Evolutionary conservation across 768 basidiomycete species (phyloP).

Genomic region (Boletus reticulatus): DNA sequence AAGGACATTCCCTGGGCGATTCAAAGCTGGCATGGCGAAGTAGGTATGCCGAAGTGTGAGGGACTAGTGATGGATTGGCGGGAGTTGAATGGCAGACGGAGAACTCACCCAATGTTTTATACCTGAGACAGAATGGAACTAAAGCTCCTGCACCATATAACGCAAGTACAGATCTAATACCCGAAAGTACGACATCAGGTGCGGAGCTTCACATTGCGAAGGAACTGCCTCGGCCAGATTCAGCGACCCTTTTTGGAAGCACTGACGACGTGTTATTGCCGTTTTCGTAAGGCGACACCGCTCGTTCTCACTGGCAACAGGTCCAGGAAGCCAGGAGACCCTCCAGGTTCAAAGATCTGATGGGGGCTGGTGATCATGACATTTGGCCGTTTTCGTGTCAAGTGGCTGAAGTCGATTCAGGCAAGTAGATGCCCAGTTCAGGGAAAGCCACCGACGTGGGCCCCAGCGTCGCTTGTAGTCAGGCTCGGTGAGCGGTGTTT

Average conservation of each 20-base stretch:
- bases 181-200: conserved; percentile 21
- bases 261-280: conserved; percentile 12
- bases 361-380: conserved; percentile 17
- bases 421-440: background rate
- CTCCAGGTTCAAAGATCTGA: conserved; percentile 17
- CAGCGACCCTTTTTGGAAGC: conserved; percentile 15
- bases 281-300: background rate
- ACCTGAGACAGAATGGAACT: conserved; percentile 10
- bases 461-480: conserved; percentile 4
- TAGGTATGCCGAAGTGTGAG: background rate
- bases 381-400: conserved; percentile 6
- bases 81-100: conserved; percentile 1
- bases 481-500: conserved; percentile 15
- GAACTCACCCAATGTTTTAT: conserved; percentile 15
- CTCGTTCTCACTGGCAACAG: conserved; percentile 7
- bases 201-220: conserved; percentile 19
- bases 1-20: conserved; percentile 31
- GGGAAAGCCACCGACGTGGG: conserved; percentile 7
- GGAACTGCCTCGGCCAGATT: conserved; percentile 7
- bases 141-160: conserved; percentile 6
- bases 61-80: background rate
- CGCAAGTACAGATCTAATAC: conserved; percentile 9
- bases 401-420: conserved; percentile 5
- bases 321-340: background rate
- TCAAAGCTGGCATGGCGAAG: conserved; percentile 26